Conservation (phyloP, 805 yeast genomes). For the Millerozyma miso region DNA sequence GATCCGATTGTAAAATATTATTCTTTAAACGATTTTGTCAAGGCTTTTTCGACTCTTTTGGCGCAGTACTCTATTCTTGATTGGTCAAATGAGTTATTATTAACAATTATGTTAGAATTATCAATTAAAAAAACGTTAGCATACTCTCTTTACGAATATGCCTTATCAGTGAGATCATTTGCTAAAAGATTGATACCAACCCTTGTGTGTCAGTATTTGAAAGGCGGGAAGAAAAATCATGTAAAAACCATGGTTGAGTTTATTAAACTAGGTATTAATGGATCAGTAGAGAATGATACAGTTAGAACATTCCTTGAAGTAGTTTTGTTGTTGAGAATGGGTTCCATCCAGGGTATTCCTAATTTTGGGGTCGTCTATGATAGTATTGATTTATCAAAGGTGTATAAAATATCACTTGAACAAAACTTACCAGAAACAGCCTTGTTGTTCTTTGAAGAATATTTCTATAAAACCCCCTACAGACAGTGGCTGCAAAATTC, state of each 20-base stretch:
- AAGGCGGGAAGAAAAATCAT: constrained; percentile 10
- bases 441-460: constrained; percentile 47
- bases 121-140: neutral
- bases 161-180: constrained; percentile 7
- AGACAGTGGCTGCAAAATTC: constrained; percentile 1
- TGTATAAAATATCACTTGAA: constrained; percentile 28
- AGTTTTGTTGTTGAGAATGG: constrained; percentile 36
- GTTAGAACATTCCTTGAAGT: constrained; percentile 17
- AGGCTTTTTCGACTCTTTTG: neutral
- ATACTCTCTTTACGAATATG: neutral
- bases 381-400: constrained; percentile 20
- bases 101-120: neutral
- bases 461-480: constrained; percentile 11
- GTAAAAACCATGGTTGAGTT: constrained; percentile 6
- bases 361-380: constrained; percentile 25
- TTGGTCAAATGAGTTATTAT: neutral
- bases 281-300: constrained; percentile 5
- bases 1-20: neutral
- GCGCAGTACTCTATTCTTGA: neutral
- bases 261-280: constrained; percentile 8
- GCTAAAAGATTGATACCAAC: constrained; percentile 19
- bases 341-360: constrained; percentile 24
- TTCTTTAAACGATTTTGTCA: neutral
- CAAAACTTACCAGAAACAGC: constrained; percentile 38
- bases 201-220: constrained; percentile 22